Evolutionary conservation across 2,329 filamentous ascomycete species (phyloP), one percentile per base, ranked within the genome.

Genomic region (Cladosporium sp.): DNA sequence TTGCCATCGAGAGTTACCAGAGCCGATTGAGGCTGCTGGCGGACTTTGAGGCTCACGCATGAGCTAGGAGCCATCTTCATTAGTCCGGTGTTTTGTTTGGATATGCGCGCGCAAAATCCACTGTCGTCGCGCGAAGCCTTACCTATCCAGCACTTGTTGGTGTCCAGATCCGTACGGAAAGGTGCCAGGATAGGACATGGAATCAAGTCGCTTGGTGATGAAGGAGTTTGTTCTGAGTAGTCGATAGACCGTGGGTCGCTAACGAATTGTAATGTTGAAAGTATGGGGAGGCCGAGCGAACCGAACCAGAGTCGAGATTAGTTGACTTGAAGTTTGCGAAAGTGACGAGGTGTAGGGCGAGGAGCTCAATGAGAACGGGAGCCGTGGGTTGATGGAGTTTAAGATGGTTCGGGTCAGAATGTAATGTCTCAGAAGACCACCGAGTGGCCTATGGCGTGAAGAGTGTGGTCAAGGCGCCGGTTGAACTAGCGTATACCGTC

Each of bases 1-100:
- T 89, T 89, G 57, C 82, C 82, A 57, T 84, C 76, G 36, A 62
- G 56, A 38, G 83, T 79, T 49, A 88, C 81, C 55, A 85, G 78
- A 43, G 82, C 85, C 67, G 81, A 76, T 56, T 77, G 74, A 46
- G 85, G 85, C 62, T 85, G 77, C 69, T 89, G 85, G 58, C 80
- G 77, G 57, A 88, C 75, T 50, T 66, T 69, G 57, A 85, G 72
- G 52, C 73, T 69, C 67, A 80, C 78, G 29, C 41, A 33, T 43
- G 41, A 43, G 41, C 48, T 50, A 33, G 39, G 40, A 43, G 40
- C 40, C 48, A 50, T 50, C 48, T 43, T 50, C 48, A 50, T 50
- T 43, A 50, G 48, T 43, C 39, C 33, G 33, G 39, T 43, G 22
- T 38, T 41, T 43, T 50, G 13, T 41, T 38, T 43, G n/a, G 40